Evolutionary conservation across 1,284 basidiomycete species (phyloP).

Genomic region (Fistulinella cinereoalba): DNA sequence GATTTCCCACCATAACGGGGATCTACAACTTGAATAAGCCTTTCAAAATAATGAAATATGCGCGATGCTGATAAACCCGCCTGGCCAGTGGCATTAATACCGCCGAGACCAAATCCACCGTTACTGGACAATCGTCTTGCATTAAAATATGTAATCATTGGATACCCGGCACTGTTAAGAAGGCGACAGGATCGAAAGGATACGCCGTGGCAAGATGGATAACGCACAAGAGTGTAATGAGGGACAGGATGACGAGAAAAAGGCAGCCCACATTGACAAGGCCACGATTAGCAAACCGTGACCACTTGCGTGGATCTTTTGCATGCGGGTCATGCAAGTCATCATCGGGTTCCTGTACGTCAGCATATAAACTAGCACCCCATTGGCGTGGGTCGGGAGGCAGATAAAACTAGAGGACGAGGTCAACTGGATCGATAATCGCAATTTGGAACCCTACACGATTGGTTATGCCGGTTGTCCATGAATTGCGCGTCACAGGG

Average conservation of each 20-base stretch:
- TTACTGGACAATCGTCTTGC: slow-evolving; percentile 32
- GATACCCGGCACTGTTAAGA: slow-evolving; percentile 49
- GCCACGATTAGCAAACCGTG: slow-evolving; percentile 45
- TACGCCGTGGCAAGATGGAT: slow-evolving; percentile 4
- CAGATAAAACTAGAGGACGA: slow-evolving; percentile 44
- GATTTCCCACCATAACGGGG: slow-evolving; percentile 51
- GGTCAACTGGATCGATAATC: slow-evolving; percentile 1
- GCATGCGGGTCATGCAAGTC: slow-evolving; percentile 54
- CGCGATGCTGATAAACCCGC: slow-evolving; percentile 25
- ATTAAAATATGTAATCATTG: slow-evolving; percentile 50
- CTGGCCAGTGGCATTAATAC: slow-evolving; percentile 73
- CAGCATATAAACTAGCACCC: slow-evolving; percentile 48
- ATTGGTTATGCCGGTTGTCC: slow-evolving; percentile 17
- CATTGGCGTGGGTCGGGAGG: slow-evolving; percentile 52
- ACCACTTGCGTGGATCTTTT: slow-evolving; percentile 22
- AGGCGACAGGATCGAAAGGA: background rate
- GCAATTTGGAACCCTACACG: slow-evolving; percentile 14
- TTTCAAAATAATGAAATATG: slow-evolving; percentile 28
- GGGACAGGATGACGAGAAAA: slow-evolving; percentile 42
- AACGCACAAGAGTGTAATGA: slow-evolving; percentile 54
- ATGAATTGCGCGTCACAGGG: slow-evolving; percentile 18
- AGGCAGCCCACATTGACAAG: slow-evolving; percentile 67
- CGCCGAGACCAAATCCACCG: slow-evolving; percentile 66
- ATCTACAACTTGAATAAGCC: slow-evolving; percentile 34
- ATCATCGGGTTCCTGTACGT: slow-evolving; percentile 51